Conservation (phyloP, 1,139 yeast genomes). For the Martiniozyma asiatica region DNA sequence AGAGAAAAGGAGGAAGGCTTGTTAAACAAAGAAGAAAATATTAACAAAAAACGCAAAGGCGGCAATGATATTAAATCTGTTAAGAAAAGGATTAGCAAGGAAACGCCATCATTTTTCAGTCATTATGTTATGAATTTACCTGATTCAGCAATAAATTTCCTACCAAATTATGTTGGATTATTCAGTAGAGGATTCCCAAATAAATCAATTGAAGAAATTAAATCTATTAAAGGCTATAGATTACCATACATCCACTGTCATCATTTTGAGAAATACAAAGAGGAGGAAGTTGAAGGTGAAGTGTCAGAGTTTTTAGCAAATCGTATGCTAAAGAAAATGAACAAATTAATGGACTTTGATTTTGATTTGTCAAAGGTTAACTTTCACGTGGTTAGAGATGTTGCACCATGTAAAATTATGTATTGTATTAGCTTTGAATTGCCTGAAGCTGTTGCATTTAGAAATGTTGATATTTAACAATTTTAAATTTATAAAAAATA, state of each 20-base stretch:
- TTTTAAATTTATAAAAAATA: too few relatives aligned
- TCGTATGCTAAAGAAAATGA: slow-evolving; percentile 51
- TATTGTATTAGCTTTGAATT: slow-evolving; percentile 72
- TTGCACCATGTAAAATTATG: slow-evolving; percentile 96
- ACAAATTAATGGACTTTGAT: slow-evolving; percentile 37
- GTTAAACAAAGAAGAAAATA: slow-evolving; percentile 5
- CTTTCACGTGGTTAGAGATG: slow-evolving; percentile 82
- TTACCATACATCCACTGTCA: slow-evolving; percentile 79
- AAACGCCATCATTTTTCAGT: slow-evolving; percentile 41
- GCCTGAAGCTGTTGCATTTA: slow-evolving; percentile 69
- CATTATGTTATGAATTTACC: slow-evolving; percentile 96
- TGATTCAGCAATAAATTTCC: slow-evolving; percentile 79
- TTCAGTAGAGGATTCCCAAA: slow-evolving; percentile 32
- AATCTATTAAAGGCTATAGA: slow-evolving; percentile 31
- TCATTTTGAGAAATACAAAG: slow-evolving; percentile 80
- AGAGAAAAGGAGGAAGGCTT: too few relatives aligned
- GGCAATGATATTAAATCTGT: too few relatives aligned
- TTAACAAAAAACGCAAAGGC: too few relatives aligned
- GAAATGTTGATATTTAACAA: too few relatives aligned
- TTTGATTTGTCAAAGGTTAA: slow-evolving; percentile 35
- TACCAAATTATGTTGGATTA: slow-evolving; percentile 65
- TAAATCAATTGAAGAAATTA: slow-evolving; percentile 25
- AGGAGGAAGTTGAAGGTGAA: slow-evolving; percentile 57
- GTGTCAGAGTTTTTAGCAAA: slow-evolving; percentile 47
- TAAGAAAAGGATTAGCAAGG: slow-evolving; percentile 9